Evolutionary conservation across 257 asterid species (phyloP).

Genomic region (Lantana camara): DNA sequence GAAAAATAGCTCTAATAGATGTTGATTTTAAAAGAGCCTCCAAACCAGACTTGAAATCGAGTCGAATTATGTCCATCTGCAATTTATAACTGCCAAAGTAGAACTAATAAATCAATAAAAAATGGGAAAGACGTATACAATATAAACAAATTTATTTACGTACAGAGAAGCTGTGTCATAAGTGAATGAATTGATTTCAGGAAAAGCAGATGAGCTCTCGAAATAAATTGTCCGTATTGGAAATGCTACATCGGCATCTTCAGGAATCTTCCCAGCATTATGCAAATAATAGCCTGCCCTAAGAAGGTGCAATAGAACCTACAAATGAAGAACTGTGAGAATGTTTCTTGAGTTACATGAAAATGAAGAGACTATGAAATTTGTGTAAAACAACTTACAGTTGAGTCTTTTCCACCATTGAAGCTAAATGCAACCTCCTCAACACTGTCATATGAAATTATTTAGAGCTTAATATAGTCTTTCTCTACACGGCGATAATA

Average conservation of each 20-base stretch:
- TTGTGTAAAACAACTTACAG: slow-evolving; percentile 54
- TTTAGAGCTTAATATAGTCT: slow-evolving; percentile 15
- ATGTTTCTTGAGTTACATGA: slow-evolving; percentile 9
- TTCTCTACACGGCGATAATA: neutral
- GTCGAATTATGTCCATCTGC: slow-evolving; percentile 82
- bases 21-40: slow-evolving; percentile 76
- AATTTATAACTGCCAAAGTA: slow-evolving; percentile 66
- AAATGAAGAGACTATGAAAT: neutral
- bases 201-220: slow-evolving; percentile 84
- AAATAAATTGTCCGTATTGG: slow-evolving; percentile 86
- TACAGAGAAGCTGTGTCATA: slow-evolving; percentile 71
- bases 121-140: neutral
- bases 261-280: slow-evolving; percentile 40
- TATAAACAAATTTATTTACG: slow-evolving; percentile 20
- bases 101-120: slow-evolving; percentile 26
- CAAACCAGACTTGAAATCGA: slow-evolving; percentile 87
- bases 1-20: slow-evolving; percentile 86
- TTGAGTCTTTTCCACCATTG: slow-evolving; percentile 97
- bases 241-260: slow-evolving; percentile 47
- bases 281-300: slow-evolving; percentile 87
- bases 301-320: slow-evolving; percentile 92
- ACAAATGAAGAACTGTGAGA: slow-evolving; percentile 26
- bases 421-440: slow-evolving; percentile 95
- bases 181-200: slow-evolving; percentile 93
- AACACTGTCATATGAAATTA: slow-evolving; percentile 46